Conservation (phyloP, 129 eudicot genomes). For the Chrysanthemum lavandulifolium region DNA sequence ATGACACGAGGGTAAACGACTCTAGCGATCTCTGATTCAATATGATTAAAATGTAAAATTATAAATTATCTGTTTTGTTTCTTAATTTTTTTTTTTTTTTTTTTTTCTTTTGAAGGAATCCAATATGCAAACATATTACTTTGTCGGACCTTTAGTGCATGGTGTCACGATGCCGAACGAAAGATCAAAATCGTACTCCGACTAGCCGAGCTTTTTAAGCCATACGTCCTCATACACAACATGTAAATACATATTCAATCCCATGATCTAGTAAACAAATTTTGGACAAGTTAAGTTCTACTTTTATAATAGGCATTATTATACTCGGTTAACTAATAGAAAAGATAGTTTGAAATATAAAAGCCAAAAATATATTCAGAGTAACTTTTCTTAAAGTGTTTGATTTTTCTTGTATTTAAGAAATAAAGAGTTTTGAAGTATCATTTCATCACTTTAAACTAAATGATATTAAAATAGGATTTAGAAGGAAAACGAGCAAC, state of each 20-base stretch:
- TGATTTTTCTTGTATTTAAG: no score
- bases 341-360: background rate
- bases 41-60: background rate
- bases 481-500: no score
- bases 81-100: background rate
- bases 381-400: no score
- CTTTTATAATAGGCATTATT: no score
- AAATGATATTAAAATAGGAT: no score
- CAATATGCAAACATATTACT: slow-evolving; percentile 20
- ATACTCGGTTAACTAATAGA: no score
- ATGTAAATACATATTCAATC: background rate
- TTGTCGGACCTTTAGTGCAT: slow-evolving; percentile 4
- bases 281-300: background rate
- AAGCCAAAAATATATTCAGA: no score
- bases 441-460: no score
- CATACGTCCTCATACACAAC: slow-evolving; percentile 4
- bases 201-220: slow-evolving; percentile 16
- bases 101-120: background rate
- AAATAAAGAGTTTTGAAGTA: no score
- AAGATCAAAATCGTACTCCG: slow-evolving; percentile 10
- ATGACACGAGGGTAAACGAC: no score
- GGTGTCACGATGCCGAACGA: background rate
- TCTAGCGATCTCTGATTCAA: background rate
- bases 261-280: background rate
- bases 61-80: background rate